These are phyloP conservation scores for Hymenoscyphus linearis DNA, from an alignment of 2,329 filamentous ascomycete species.

Conservation along the genomic window DNA sequence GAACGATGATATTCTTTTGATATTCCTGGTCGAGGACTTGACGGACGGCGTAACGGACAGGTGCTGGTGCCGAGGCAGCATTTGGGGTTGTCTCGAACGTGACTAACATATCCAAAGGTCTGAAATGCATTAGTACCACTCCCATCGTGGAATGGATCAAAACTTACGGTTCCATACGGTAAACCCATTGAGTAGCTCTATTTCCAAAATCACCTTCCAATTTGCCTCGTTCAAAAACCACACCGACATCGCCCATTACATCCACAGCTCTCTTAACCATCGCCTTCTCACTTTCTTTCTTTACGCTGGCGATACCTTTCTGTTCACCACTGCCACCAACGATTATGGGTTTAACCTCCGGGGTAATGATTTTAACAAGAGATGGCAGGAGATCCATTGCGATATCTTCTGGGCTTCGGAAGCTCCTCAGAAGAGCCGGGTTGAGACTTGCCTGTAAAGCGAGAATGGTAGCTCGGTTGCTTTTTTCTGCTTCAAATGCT, in stretches of 20 bases:
- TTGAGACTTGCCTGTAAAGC: constrained; percentile 69
- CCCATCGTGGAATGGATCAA: background rate
- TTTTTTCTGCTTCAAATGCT: constrained; percentile 74
- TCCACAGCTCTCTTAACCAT: constrained; percentile 77
- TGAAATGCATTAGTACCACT: constrained; percentile 24
- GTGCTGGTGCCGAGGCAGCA: constrained; percentile 51
- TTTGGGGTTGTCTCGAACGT: constrained; percentile 64
- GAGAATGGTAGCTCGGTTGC: constrained; percentile 69
- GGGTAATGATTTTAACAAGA: constrained; percentile 75
- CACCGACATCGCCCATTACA: constrained; percentile 76
- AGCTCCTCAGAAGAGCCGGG: constrained; percentile 66
- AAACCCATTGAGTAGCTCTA: constrained; percentile 66
- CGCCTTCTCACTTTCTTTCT: constrained; percentile 75
- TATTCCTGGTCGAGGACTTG: constrained; percentile 93
- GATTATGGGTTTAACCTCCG: constrained; percentile 86
- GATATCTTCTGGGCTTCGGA: constrained; percentile 72
- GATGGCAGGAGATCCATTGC: constrained; percentile 81
- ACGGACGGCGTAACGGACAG: constrained; percentile 84
- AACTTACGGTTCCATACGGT: constrained; percentile 89
- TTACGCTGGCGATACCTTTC: constrained; percentile 72
- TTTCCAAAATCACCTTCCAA: constrained; percentile 63
- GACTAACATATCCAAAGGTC: constrained; percentile 69
- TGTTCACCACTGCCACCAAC: constrained; percentile 64
- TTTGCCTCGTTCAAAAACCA: constrained; percentile 73
- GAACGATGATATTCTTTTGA: constrained; percentile 62